Base-by-base conservation (phyloP, 108 stramenopile species). In the Seminavis robusta region DNA sequence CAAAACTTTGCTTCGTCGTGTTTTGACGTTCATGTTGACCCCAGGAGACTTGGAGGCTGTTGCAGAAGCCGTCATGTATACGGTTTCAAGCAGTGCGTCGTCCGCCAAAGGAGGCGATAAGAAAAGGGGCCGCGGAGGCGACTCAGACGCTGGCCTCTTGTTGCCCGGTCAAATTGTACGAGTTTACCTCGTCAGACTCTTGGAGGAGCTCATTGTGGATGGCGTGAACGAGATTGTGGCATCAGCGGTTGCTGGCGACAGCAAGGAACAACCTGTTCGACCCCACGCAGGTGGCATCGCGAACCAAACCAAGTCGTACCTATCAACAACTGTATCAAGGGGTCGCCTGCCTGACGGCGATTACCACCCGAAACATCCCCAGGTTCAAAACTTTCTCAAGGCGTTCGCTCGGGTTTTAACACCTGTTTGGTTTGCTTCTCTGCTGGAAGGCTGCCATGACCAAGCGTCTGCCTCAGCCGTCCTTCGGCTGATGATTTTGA, bases 381-480 rank as follows among this genome's bases (percentile, higher is more conserved):
- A 92, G 52, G 90, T 86, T 15, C 90, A 92, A 43, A 81, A 79
- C 28, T 94, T 94, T 48, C 64, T 94, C n/a, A 56, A 74, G 7
- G 93, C 89, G 0, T 94, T 94, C 69, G 84, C 87, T 20, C 64
- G 71, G n/a, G 86, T 88, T 45, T 68, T 94, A 34, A 87, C 87
- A 20, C 93, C 93, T 10, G 85, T 86, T 40, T 94, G 93, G 93
- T 94, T 94, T 59, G 93, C 87, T 0, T 85, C 85, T 42, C 69
- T 94, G 50, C 56, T 94, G 36, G 89, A 91, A 68, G 93, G 93
- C 26, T 89, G 93, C 44, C 72, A 77, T 34, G 93, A 94, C 58
- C 89, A 90, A 62, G 88, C 89, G 6, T 79, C 83, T 13, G 85
- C 89, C 0, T 84, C 89, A 21, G 86, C 87, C 28, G 84, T 86